These are phyloP conservation scores for Adansonia gregorii DNA, from an alignment of 441 rosid genomes.

Conservation along the genomic window DNA sequence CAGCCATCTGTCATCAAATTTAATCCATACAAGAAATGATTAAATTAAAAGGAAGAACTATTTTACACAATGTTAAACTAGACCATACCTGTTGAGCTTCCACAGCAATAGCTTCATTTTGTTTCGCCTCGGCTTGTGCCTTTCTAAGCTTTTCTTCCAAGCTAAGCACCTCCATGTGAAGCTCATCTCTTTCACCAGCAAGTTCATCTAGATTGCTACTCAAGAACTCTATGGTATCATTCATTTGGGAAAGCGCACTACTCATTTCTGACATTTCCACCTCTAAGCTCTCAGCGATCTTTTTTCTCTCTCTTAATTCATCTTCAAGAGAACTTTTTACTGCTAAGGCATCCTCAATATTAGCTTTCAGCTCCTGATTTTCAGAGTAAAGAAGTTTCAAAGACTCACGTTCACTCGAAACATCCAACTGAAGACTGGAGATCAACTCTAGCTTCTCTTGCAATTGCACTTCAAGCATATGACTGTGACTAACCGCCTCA, in stretches of 20 bases:
- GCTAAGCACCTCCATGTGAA: conserved; percentile 58
- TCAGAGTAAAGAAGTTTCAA: conserved; percentile 45
- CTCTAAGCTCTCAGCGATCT: conserved; percentile 73
- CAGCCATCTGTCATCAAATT: conserved; percentile 63
- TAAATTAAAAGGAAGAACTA: conserved; percentile 26
- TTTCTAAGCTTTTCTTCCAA: conserved; percentile 66
- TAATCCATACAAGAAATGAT: conserved; percentile 20
- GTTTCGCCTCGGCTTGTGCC: conserved; percentile 53
- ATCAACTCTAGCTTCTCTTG: conserved; percentile 64
- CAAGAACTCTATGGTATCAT: conserved; percentile 59
- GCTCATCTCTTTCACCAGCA: conserved; percentile 63
- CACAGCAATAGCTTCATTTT: conserved; percentile 62
- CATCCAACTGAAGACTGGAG: conserved; percentile 55
- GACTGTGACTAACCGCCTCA: conserved; percentile 53
- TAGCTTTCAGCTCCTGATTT: conserved; percentile 56
- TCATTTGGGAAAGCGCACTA: conserved; percentile 64
- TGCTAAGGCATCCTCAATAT: conserved; percentile 46
- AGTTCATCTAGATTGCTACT: conserved; percentile 55
- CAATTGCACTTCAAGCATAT: conserved; percentile 68
- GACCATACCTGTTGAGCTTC: conserved; percentile 75
- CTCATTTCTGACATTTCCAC: conserved; percentile 69
- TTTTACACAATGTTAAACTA: conserved; percentile 22
- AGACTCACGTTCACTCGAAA: conserved; percentile 46
- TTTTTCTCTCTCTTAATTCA: conserved; percentile 59
- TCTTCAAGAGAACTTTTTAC: conserved; percentile 59